Conservation (phyloP, 805 yeast species). For the Saccharomycopsis capsularis region DNA sequence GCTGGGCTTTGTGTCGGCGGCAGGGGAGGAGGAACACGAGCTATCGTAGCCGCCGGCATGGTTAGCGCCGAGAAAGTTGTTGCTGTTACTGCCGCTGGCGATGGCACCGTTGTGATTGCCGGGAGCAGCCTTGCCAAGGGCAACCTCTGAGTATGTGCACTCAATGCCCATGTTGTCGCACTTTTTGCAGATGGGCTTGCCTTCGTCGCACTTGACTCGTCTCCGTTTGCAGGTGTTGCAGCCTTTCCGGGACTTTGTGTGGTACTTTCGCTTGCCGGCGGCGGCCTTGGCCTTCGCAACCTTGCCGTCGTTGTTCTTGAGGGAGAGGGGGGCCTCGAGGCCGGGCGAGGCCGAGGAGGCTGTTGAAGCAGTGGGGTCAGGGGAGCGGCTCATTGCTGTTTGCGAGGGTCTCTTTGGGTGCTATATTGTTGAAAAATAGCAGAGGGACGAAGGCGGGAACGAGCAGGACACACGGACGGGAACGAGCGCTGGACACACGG, state of each 20-base stretch:
- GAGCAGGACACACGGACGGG: too few relatives aligned
- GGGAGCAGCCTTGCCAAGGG: slow-evolving; percentile 6
- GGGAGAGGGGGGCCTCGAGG: background rate
- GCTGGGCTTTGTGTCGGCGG: too few relatives aligned
- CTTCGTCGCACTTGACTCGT: slow-evolving; percentile 90
- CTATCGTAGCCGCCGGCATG: too few relatives aligned
- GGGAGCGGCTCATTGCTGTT: too few relatives aligned
- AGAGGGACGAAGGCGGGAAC: too few relatives aligned
- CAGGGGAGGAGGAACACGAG: too few relatives aligned
- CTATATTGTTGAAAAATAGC: too few relatives aligned
- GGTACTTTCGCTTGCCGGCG: slow-evolving; percentile 77
- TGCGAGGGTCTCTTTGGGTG: too few relatives aligned
- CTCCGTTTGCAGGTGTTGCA: slow-evolving; percentile 85
- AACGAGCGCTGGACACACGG: too few relatives aligned
- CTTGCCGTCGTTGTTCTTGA: background rate
- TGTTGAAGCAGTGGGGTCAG: too few relatives aligned
- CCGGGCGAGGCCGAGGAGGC: background rate
- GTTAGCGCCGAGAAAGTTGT: background rate
- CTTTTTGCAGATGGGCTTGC: slow-evolving; percentile 69
- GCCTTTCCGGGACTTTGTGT: slow-evolving; percentile 82
- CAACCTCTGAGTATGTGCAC: slow-evolving; percentile 49
- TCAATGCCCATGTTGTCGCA: slow-evolving; percentile 73
- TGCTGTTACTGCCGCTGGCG: background rate
- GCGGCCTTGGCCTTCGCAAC: slow-evolving; percentile 30
- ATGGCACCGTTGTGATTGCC: background rate